phyloP scores from a whole-genome alignment of 2,329 filamentous ascomycete genomes.

The Ophiocordyceps camponoti-leonardi region DNA sequence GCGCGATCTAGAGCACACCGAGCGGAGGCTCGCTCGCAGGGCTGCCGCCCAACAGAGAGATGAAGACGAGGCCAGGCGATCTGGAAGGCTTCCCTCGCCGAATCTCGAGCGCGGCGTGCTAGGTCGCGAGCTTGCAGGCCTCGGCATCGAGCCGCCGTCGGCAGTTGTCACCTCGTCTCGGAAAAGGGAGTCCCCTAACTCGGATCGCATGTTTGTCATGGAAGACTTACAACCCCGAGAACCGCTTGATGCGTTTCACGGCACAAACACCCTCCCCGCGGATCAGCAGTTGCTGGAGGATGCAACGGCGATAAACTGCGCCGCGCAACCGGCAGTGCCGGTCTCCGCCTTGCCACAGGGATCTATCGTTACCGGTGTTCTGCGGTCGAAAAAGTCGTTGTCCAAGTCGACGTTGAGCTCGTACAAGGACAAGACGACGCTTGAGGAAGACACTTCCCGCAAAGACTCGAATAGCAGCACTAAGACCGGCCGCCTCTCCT shows the following conservation, averaged over 20 bases:
- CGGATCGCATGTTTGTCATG: conserved; percentile 9
- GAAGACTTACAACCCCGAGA: conserved; percentile 7
- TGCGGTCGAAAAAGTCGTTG: conserved; percentile 27
- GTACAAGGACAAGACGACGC: conserved; percentile 23
- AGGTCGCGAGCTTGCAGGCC: conserved; percentile 36
- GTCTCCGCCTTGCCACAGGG: conserved; percentile 8
- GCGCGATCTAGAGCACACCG: conserved; percentile 48
- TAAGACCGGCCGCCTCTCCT: conserved; percentile 29
- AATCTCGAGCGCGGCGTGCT: conserved; percentile 44
- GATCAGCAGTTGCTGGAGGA: conserved; percentile 1
- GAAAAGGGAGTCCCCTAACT: conserved; percentile 16
- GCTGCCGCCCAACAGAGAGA: conserved; percentile 50
- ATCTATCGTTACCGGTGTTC: conserved; percentile 17
- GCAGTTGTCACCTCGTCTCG: conserved; percentile 38
- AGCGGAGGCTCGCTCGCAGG: conserved; percentile 45
- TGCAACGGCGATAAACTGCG: background rate
- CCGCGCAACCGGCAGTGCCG: conserved; percentile 6
- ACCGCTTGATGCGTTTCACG: conserved; percentile 13
- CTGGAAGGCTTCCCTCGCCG: conserved; percentile 31
- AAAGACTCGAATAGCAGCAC: conserved; percentile 38
- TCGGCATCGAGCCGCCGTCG: conserved; percentile 39
- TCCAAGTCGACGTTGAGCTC: conserved; percentile 31
- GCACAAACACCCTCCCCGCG: conserved; percentile 9
- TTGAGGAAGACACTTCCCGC: conserved; percentile 31
- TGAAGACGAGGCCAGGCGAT: conserved; percentile 33